Evolutionary conservation across 345 rosid species (phyloP).

Genomic region (Cardamine occulta): DNA sequence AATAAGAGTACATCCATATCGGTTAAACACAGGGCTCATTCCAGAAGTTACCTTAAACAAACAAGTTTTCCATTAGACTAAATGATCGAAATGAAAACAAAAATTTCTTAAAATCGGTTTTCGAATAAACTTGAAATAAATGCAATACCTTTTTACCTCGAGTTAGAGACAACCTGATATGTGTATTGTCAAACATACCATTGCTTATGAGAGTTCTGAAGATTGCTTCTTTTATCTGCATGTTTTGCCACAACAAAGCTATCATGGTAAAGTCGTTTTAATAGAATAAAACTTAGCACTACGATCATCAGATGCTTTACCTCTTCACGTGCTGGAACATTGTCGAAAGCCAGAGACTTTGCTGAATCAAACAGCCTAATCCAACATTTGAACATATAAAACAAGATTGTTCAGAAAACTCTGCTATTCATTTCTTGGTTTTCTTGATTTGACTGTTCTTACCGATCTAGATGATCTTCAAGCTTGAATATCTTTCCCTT

Average conservation of each 20-base stretch:
- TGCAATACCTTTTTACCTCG: constrained; percentile 78
- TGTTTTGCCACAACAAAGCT: not conserved
- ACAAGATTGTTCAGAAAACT: constrained; percentile 19
- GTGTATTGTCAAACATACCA: constrained; percentile 88
- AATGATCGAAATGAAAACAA: not conserved
- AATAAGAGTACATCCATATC: constrained; percentile 81
- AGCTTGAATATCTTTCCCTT: constrained; percentile 78
- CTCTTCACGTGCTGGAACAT: constrained; percentile 79
- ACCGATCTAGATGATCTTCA: constrained; percentile 90
- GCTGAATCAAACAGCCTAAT: constrained; percentile 85
- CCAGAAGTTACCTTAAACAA: constrained; percentile 81
- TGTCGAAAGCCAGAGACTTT: constrained; percentile 80
- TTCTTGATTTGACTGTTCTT: constrained; percentile 10
- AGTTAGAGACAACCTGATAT: constrained; percentile 80
- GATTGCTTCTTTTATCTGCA: constrained; percentile 84
- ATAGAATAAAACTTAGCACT: not conserved
- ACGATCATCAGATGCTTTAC: constrained; percentile 41
- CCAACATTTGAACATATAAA: constrained; percentile 25
- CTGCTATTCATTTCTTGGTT: constrained; percentile 16
- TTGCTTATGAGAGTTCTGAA: constrained; percentile 77
- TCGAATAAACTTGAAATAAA: not conserved
- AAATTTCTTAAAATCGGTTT: not conserved
- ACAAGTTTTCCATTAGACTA: not conserved
- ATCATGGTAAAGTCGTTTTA: not conserved
- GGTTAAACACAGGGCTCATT: constrained; percentile 95